These are phyloP conservation scores for Phytophthora megakarya DNA, from an alignment of 352 stramenopile species.

Conservation along the genomic window DNA sequence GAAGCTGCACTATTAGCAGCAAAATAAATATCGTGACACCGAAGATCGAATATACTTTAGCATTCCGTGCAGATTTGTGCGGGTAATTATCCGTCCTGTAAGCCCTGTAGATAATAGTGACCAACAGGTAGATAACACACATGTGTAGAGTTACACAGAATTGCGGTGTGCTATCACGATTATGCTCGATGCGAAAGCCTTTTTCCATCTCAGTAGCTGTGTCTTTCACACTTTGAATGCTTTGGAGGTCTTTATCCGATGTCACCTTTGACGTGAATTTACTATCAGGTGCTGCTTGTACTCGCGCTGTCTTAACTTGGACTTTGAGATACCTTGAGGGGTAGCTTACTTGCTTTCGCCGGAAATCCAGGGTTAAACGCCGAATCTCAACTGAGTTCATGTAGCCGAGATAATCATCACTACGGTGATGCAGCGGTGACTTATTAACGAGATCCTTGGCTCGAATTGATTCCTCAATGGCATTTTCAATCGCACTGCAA, in stretches of 20 bases:
- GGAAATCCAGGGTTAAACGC: slow-evolving; percentile 52
- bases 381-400: slow-evolving; percentile 71
- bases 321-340: slow-evolving; percentile 1
- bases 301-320: neutral
- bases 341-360: slow-evolving; percentile 31
- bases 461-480: slow-evolving; percentile 60
- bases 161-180: slow-evolving; percentile 53
- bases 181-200: slow-evolving; percentile 55
- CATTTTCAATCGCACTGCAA: slow-evolving; percentile 40
- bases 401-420: slow-evolving; percentile 62
- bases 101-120: slow-evolving; percentile 49
- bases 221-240: slow-evolving; percentile 46
- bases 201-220: slow-evolving; percentile 61
- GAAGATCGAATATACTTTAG: slow-evolving; percentile 49
- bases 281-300: slow-evolving; percentile 10
- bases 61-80: slow-evolving; percentile 13
- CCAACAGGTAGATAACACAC: slow-evolving; percentile 34
- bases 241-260: slow-evolving; percentile 1
- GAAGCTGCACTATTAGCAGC: slow-evolving; percentile 34
- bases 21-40: slow-evolving; percentile 27
- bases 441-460: slow-evolving; percentile 39
- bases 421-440: slow-evolving; percentile 44
- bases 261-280: neutral
- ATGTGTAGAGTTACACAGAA: slow-evolving; percentile 52
- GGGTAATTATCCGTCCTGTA: slow-evolving; percentile 39